Percentiles rank a stretch among this genome's conserved stretches.
Evolutionary conservation across 2,329 filamentous ascomycete genomes (phyloP).

Genomic region (Cytospora paraplurivora): DNA sequence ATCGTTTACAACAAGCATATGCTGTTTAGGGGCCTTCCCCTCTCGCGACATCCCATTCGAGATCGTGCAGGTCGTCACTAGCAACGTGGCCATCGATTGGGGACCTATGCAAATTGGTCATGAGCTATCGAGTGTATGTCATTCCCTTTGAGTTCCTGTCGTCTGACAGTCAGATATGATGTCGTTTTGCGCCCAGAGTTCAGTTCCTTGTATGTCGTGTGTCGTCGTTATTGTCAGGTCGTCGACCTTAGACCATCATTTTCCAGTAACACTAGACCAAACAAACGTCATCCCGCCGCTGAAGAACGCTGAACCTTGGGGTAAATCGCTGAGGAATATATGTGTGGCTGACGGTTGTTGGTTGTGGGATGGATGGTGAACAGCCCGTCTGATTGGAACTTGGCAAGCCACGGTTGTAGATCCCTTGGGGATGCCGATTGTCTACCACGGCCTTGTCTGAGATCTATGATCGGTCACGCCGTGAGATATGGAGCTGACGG

Average conservation of each 20-base stretch:
- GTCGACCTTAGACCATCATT: neutral
- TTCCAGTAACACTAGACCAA: neutral
- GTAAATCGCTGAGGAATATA: neutral
- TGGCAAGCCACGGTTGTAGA: neutral
- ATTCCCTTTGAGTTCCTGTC: neutral
- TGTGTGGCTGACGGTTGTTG: neutral
- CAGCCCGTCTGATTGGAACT: neutral
- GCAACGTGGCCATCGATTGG: neutral
- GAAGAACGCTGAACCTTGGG: neutral
- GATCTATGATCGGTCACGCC: neutral
- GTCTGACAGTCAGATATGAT: neutral
- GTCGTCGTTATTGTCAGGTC: neutral
- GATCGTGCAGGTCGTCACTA: neutral
- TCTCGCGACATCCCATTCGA: neutral
- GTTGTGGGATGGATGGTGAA: neutral
- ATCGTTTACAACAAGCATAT: neutral
- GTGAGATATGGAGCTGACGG: neutral
- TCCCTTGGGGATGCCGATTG: neutral
- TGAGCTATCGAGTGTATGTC: neutral
- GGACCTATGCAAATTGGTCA: neutral
- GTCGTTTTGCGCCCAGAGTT: neutral
- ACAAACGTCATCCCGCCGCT: constrained; percentile 1
- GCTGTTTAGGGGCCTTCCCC: neutral
- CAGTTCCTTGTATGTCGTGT: neutral
- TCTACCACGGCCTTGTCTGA: neutral